Base-by-base conservation (phyloP, 768 basidiomycete genomes). In the Suillus variegatus region DNA sequence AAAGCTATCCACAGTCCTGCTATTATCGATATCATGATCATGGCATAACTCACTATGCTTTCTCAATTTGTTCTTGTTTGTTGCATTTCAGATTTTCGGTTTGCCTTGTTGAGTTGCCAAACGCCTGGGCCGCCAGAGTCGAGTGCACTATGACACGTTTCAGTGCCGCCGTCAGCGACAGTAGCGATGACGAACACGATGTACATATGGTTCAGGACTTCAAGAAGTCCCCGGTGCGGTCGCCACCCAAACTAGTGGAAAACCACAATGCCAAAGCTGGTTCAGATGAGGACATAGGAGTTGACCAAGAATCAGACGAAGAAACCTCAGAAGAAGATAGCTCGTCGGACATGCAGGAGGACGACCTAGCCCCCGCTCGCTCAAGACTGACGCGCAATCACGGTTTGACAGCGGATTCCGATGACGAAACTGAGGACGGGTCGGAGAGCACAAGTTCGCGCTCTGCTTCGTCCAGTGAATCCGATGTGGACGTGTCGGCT, bases 151-250 rank as follows among this genome's bases (percentile, higher is more conserved):
- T 91, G 89, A 82, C 88, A 65, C 87, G 89, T 61, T 92, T 91
- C 79, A 84, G 85, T 64, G 90, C 89, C 38, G 84, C 84, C 73
- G 78, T 80, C 20, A 87, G 84, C 75, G 88, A 87, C 74, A 81
- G 76, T 68, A 81, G 81, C 62, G 85, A 85, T 72, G 83, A 85
- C 73, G 84, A 84, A 62, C 81, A 81, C 41, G 77, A 78, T 41
- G 67, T 76, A 7, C 71, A 76, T 64, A 62, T 76, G 66, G 73
- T 75, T 44, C 62, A 73, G 54, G 71, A 76, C 68, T 73, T 52
- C 32, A 71, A 58, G 16, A 69, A 67, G 58, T 60, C 35, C 2
- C 52, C 46, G 2, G 65, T 67, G 22, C 67, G 66, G 43, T 68
- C 70, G 28, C 69, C 66, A 49, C 58, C 63, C 61, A 77, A 63